Base-by-base conservation (phyloP, 2,329 filamentous ascomycete species). In the Verruconis gallopava region DNA sequence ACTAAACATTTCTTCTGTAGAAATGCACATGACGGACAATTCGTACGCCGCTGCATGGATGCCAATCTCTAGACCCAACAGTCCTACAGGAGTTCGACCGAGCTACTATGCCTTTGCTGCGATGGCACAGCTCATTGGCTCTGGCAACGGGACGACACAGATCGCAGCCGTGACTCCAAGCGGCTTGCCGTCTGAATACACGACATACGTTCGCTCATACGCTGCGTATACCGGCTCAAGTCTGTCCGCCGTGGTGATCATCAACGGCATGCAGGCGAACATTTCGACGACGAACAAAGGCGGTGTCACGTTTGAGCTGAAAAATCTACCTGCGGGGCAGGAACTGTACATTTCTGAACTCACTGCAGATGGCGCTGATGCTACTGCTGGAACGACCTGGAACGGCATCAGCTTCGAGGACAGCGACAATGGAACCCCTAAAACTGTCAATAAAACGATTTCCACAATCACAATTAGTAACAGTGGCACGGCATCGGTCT, bases 11-110 rank as follows among this genome's bases (percentile, higher is more conserved):
- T 55, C 59, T 0, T 64, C 63, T 5, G 66, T 71, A 2, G 60
- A 69, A 46, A 64, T 71, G 59, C 68, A 72, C 58, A 70, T 71
- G 67, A 71, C 68, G 6, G 66, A 69, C 52, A 69, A 69, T 52
- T 69, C 67, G 46, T 66, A 66, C 48, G 65, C 67, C 4, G 62
- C 62, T 43, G 65, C 68, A 2, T 72, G 68, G 68, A 62, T 67
- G 47, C 68, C 68, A 13, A 55, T 65, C 28, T 38, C 53, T 14
- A 53, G 60, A 45, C 59, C 64, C 46, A 62, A 57, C 20, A 58
- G 53, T 4, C 52, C 55, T 19, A 60, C 64, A 1, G 62, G 62
- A 47, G 65, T 71, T 6, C 62, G 68, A 19, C 67, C 68, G 1
- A 55, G 62, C 36, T 72, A 72, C 56, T 71, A 71, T 47, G 66